phyloP scores from a whole-genome alignment of 495 filamentous ascomycete species.

The Amniculicola lignicola region DNA sequence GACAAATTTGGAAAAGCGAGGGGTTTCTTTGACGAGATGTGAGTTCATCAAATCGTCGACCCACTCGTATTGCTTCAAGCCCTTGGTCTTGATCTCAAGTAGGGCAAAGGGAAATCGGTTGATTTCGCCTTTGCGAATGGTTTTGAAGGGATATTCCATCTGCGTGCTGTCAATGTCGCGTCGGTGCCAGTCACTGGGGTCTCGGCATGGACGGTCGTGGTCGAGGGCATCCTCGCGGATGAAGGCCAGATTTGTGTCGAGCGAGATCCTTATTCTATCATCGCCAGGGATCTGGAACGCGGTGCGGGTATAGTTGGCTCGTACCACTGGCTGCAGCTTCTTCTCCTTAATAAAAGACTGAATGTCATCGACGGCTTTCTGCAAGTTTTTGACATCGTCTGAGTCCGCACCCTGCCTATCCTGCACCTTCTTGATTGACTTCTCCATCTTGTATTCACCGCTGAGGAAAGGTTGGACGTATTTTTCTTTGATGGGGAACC shows the following conservation, averaged over 20 bases:
- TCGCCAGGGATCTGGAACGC: slow-evolving; percentile 96
- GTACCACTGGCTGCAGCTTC: slow-evolving; percentile 76
- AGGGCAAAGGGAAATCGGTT: slow-evolving; percentile 87
- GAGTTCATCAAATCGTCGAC: slow-evolving; percentile 84
- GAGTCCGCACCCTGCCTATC: slow-evolving; percentile 59
- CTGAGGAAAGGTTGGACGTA: slow-evolving; percentile 86
- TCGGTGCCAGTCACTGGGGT: slow-evolving; percentile 86
- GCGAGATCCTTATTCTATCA: slow-evolving; percentile 81
- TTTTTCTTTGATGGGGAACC: slow-evolving; percentile 86
- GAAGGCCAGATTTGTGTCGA: slow-evolving; percentile 88
- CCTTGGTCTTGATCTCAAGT: slow-evolving; percentile 87
- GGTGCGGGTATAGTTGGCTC: slow-evolving; percentile 90
- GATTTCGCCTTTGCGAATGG: slow-evolving; percentile 86
- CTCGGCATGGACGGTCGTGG: slow-evolving; percentile 75
- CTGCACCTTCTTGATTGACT: slow-evolving; percentile 75
- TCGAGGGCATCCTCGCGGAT: slow-evolving; percentile 92
- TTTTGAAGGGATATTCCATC: slow-evolving; percentile 81
- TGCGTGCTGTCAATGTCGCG: slow-evolving; percentile 76
- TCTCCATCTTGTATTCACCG: slow-evolving; percentile 89
- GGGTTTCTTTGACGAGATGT: slow-evolving; percentile 83
- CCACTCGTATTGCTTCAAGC: slow-evolving; percentile 75
- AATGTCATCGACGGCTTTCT: slow-evolving; percentile 69
- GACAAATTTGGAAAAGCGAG: slow-evolving; percentile 93
- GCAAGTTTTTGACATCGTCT: slow-evolving; percentile 64
- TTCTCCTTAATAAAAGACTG: slow-evolving; percentile 75